phyloP scores from a whole-genome alignment of 202 grass and related monocot species.

The Elaeis oleifera region DNA sequence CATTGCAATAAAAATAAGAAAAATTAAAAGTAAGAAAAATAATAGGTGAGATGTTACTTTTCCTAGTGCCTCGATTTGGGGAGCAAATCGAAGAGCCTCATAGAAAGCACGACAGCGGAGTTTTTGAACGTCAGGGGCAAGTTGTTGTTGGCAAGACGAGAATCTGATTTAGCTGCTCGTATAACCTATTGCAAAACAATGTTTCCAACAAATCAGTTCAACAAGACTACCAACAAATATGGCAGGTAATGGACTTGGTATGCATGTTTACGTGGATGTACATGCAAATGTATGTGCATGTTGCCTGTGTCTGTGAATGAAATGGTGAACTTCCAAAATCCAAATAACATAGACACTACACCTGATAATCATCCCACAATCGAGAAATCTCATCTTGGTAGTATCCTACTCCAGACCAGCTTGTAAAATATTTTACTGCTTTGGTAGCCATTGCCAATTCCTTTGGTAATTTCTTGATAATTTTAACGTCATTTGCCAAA shows the following conservation, averaged over 20 bases:
- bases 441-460: constrained; percentile 61
- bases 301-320: not conserved
- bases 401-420: constrained; percentile 83
- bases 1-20: not conserved
- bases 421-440: constrained; percentile 77
- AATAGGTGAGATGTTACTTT: constrained; percentile 42
- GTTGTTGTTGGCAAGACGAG: constrained; percentile 92
- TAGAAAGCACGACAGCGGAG: constrained; percentile 90
- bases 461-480: constrained; percentile 66
- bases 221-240: constrained; percentile 2
- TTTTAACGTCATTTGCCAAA: constrained; percentile 64
- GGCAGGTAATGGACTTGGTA: not conserved
- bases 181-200: constrained; percentile 49
- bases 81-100: constrained; percentile 66
- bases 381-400: constrained; percentile 67
- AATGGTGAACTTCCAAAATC: constrained; percentile 16
- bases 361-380: constrained; percentile 74
- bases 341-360: not conserved
- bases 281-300: too few relatives aligned
- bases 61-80: constrained; percentile 76
- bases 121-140: constrained; percentile 89
- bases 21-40: constrained; percentile 4
- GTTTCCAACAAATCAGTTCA: constrained; percentile 21
- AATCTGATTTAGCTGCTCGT: constrained; percentile 95
- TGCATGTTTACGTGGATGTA: too few relatives aligned